Evolutionary conservation across 768 basidiomycete genomes (phyloP), one percentile per base, ranked within the genome.

Genomic region (Kwoniella newhampshirensis): DNA sequence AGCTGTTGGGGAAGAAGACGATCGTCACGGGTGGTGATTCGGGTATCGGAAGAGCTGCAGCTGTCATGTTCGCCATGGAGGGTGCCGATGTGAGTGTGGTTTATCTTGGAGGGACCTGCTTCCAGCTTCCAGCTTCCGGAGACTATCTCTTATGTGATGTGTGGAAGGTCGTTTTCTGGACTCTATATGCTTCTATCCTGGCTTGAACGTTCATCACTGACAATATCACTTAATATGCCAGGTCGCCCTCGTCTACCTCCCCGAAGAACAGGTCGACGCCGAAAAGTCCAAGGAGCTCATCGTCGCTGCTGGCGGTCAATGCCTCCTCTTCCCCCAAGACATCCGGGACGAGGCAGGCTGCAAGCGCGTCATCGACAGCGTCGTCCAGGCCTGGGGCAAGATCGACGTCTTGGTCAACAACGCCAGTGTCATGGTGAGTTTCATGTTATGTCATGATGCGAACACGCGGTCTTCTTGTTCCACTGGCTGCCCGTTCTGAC

Each of bases 401-500:
- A 69, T 84, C 41, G 81, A 85, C 64, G 78, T 85, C 44, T 75
- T 85, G 48, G 82, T 86, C 55, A 84, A 84, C 74, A 84, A 85
- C 69, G 83, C 83, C 18, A 79, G 79, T 39, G 82, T 83, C 64
- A 60, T 71, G 73, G 70, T 71, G 51, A 77, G 77, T 54, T 76
- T 0, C 15, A 27, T 36, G 78, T 51, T 32, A n/a, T n/a, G n/a
- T n/a, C n/a, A n/a, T n/a, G n/a, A n/a, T n/a, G n/a, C n/a, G n/a
- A n/a, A n/a, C 6, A 11, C 47, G 11, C 36, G n/a, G 36, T 9
- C 36, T 9, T 37, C n/a, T 37, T 37, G 9, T 9, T 37, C 36
- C n/a, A 37, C 9, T 37, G 36, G 36, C n/a, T n/a, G n/a, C n/a
- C n/a, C n/a, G n/a, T n/a, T n/a, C 12, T 21, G 67, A 75, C 57